phyloP scores from a whole-genome alignment of 2,329 filamentous ascomycete species.

The Didymella pomorum region DNA sequence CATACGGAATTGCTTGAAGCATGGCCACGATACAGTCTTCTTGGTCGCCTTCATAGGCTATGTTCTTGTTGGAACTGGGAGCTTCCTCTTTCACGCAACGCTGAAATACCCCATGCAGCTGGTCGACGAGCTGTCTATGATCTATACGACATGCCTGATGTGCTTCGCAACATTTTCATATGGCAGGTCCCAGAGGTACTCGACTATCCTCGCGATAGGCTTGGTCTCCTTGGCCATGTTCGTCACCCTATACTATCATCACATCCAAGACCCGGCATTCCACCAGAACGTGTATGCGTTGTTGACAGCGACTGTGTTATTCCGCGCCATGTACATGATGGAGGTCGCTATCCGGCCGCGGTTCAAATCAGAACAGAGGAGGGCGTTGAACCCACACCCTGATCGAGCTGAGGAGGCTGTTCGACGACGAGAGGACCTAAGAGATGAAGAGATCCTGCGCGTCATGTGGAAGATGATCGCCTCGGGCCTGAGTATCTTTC shows the following conservation, averaged over 20 bases:
- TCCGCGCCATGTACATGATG: constrained; percentile 81
- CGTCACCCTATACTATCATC: constrained; percentile 83
- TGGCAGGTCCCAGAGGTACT: constrained; percentile 62
- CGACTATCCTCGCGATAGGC: constrained; percentile 63
- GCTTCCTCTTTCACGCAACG: constrained; percentile 70
- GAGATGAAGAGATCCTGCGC: constrained; percentile 66
- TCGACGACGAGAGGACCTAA: constrained; percentile 60
- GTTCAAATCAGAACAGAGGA: constrained; percentile 55
- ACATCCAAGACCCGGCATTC: constrained; percentile 81
- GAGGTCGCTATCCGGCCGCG: constrained; percentile 69
- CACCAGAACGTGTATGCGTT: constrained; percentile 82
- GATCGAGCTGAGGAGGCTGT: constrained; percentile 42
- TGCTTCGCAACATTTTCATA: constrained; percentile 78
- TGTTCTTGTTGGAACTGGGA: constrained; percentile 67
- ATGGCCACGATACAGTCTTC: constrained; percentile 80
- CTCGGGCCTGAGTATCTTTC: constrained; percentile 73
- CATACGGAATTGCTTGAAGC: constrained; percentile 72
- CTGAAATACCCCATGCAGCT: constrained; percentile 76
- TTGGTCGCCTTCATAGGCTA: constrained; percentile 70
- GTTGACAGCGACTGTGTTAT: constrained; percentile 73
- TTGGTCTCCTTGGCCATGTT: constrained; percentile 64
- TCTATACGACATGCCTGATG: constrained; percentile 75
- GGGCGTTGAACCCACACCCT: constrained; percentile 35
- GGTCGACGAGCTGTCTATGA: constrained; percentile 75
- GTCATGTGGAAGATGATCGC: constrained; percentile 80